Evolutionary conservation across 768 basidiomycete genomes (phyloP), one percentile per base, ranked within the genome.

Genomic region (Basidioascus undulatus): DNA sequence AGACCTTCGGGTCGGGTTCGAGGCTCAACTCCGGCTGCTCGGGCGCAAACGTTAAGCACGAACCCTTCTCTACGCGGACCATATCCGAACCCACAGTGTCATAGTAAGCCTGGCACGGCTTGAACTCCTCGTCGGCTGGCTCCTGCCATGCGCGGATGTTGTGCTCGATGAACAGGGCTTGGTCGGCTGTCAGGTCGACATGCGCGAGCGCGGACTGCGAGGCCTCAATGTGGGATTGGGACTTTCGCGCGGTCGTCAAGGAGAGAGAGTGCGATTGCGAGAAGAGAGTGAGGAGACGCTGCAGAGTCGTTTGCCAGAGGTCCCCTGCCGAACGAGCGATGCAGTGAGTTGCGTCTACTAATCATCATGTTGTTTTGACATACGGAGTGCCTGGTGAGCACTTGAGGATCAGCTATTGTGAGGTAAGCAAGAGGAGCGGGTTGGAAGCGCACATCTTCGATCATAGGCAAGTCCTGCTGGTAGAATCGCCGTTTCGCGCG

Each of bases 91-190:
- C 46, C 53, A 71, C 80, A 35, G 70, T 76, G 51, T 84, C 81
- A 53, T 84, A 83, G 48, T 76, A 71, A 40, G 59, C 67, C 6
- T 65, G 46, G 46, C 74, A 78, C 12, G 79, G 75, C 53, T 83
- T 79, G 50, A 82, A 84, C 32, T 45, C 56, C 73, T 70, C 79
- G 51, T 80, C 72, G 10, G 49, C 51, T 8, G 81, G 78, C 10
- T 66, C 56, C 24, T 58, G 61, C 53, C 82, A 83, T 3, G 68
- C 64, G 26, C 74, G 63, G 27, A 70, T 55, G 52, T 84, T 83
- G 51, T 74, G 63, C 41, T 74, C 65, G 23, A 81, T 67, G 59
- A 74, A 84, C 24, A 81, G 59, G 36, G 61, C 63, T 52, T 81
- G 74, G 47, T 83, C 81, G 49, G 65, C 62, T 18, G 56, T 49